Base-by-base conservation (phyloP, 2,329 filamentous ascomycete species). In the Diplodia seriata region DNA sequence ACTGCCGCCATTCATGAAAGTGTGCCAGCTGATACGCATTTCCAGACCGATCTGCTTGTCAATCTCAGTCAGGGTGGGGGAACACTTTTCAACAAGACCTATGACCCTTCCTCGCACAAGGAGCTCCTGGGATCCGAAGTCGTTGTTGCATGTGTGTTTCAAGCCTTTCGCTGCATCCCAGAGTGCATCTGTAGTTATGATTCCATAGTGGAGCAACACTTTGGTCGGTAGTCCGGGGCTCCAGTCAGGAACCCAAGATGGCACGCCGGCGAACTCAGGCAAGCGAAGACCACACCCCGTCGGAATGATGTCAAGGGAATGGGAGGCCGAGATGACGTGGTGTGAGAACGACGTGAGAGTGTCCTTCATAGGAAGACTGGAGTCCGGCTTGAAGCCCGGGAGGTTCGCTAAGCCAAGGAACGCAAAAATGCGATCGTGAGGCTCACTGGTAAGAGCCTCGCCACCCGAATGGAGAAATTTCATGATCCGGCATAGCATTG, bases 181-280 rank as follows among this genome's bases (percentile, higher is more conserved):
- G 18, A 18, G 5, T 15, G 7, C 18, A 7, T 43, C 40, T 15
- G 15, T 43, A 1, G 15, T 43, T 6, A 18, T 43, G 7, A 2
- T 7, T 0, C 2, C 31, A 33, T 8, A 1, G 31, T 18, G 40
- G 18, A 18, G 18, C 7, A 43, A 3, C 14, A 18, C 7, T 7
- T 7, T n/a, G 40, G 18, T 6, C 1, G 0, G 4, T 2, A 2
- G 2, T 4, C 14, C 3, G 15, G 6, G 7, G 14, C 40, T 43
- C 40, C 14, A 43, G 4, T 43, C 40, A 18, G 40, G 40, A 6
- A 43, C 40, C 40, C 40, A 43, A 7, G 40, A 43, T 43, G 40
- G 40, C 18, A 43, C 18, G 15, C 15, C 40, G 15, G 40, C 5
- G 7, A 43, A 43, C 18, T 43, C 18, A 7, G 40, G 15, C 14